Conservation (phyloP, 768 basidiomycete genomes). For the Cystobasidiopsis lactophilus region DNA sequence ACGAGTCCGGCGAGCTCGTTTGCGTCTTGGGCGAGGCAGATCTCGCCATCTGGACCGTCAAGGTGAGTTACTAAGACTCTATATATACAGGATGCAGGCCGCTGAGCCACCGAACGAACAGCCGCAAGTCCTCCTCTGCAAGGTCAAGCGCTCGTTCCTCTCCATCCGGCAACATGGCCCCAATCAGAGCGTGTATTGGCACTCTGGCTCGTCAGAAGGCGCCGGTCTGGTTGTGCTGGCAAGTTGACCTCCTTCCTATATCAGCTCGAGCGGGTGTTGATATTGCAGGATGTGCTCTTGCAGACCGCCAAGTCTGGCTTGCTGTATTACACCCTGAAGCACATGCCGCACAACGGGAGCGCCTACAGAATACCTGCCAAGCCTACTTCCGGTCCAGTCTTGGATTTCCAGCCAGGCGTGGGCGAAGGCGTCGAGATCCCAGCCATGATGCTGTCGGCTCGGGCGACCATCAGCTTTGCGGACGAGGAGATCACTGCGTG, state of each 20-base stretch:
- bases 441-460: conserved; percentile 3
- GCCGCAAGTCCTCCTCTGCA: conserved; percentile 9
- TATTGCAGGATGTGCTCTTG: neutral
- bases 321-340: neutral
- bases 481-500: neutral
- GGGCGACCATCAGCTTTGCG: conserved; percentile 1
- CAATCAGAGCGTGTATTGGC: conserved; percentile 8
- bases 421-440: conserved; percentile 7
- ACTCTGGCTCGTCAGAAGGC: neutral
- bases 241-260: neutral
- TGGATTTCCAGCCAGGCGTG: conserved; percentile 6
- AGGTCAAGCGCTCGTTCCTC: conserved; percentile 6
- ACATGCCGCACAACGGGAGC: neutral
- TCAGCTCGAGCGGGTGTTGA: neutral
- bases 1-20: conserved; percentile 7
- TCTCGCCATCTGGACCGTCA: conserved; percentile 9
- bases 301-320: neutral
- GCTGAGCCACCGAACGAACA: conserved; percentile 1
- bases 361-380: neutral
- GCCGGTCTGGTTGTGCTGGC: conserved; percentile 1
- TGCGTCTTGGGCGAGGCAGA: conserved; percentile 5
- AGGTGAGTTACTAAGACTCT: neutral
- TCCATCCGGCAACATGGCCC: conserved; percentile 10
- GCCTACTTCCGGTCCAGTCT: neutral
- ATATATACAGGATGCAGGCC: neutral